phyloP scores from a whole-genome alignment of 2,329 filamentous ascomycete genomes.

The Fusarium heterosporum region DNA sequence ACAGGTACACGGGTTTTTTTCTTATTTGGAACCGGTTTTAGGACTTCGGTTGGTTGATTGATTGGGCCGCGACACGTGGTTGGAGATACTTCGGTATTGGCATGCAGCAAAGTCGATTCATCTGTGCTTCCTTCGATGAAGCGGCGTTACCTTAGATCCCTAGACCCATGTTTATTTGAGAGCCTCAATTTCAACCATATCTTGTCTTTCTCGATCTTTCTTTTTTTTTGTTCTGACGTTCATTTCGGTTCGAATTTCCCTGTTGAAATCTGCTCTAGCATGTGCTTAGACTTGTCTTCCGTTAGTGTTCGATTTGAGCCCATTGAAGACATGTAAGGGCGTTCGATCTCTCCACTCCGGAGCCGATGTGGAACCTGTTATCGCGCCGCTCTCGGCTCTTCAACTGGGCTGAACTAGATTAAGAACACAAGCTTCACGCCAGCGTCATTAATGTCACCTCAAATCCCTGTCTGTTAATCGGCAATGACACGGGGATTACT shows the following conservation, averaged over 20 bases:
- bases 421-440: constrained; percentile 32
- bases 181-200: constrained; percentile 7
- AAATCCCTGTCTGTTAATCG: constrained; percentile 29
- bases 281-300: not conserved
- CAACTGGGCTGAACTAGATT: constrained; percentile 34
- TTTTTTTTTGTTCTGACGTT: not conserved
- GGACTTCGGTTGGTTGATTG: not conserved
- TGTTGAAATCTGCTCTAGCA: not conserved
- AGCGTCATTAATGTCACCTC: constrained; percentile 34
- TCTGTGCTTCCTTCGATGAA: constrained; percentile 19
- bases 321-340: not conserved
- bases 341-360: constrained; percentile 23
- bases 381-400: constrained; percentile 41
- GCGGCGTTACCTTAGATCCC: not conserved
- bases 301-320: constrained; percentile 2
- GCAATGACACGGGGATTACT: constrained; percentile 37
- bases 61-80: not conserved
- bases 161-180: constrained; percentile 18
- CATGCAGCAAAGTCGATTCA: constrained; percentile 16
- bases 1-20: constrained; percentile 14
- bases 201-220: not conserved
- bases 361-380: constrained; percentile 36
- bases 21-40: not conserved
- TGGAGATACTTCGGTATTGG: constrained; percentile 46
- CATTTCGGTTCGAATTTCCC: not conserved